Evolutionary conservation across 1,284 basidiomycete genomes (phyloP).

Genomic region (Phlebopus sp.): DNA sequence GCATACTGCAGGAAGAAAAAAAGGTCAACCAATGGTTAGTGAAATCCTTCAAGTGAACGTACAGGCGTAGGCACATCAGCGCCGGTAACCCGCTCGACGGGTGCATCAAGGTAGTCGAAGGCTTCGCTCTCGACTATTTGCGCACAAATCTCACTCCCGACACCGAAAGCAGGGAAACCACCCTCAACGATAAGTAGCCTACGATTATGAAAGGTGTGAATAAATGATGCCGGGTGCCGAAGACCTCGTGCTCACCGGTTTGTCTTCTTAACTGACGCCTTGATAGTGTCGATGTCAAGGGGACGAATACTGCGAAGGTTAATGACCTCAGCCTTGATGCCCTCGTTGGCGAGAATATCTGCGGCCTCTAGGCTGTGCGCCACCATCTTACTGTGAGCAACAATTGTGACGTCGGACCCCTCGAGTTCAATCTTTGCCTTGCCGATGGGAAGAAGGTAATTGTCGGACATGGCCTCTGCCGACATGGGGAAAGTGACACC

Average conservation of each 20-base stretch:
- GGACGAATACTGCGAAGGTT: conserved; percentile 96
- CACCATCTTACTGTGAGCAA: conserved; percentile 97
- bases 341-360: conserved; percentile 90
- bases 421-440: conserved; percentile 96
- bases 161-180: conserved; percentile 98
- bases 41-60: conserved; percentile 35
- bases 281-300: conserved; percentile 96
- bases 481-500: conserved; percentile 97
- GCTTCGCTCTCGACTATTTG: conserved; percentile 95
- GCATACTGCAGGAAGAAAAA: conserved; percentile 63
- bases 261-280: conserved; percentile 96
- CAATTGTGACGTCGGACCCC: conserved; percentile 92
- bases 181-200: conserved; percentile 94
- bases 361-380: conserved; percentile 91
- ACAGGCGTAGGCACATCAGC: conserved; percentile 96
- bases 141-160: conserved; percentile 97
- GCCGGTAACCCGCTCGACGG: conserved; percentile 96
- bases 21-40: conserved; percentile 6
- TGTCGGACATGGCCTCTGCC: conserved; percentile 90
- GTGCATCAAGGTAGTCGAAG: conserved; percentile 96
- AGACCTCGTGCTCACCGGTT: conserved; percentile 60
- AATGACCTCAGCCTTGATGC: conserved; percentile 97
- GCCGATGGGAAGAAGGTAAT: conserved; percentile 94
- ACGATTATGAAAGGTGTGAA: conserved; percentile 10
- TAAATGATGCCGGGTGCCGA: not conserved